These are phyloP conservation scores for Flammula alnicola DNA, from an alignment of 1,284 basidiomycete species.

Conservation along the genomic window DNA sequence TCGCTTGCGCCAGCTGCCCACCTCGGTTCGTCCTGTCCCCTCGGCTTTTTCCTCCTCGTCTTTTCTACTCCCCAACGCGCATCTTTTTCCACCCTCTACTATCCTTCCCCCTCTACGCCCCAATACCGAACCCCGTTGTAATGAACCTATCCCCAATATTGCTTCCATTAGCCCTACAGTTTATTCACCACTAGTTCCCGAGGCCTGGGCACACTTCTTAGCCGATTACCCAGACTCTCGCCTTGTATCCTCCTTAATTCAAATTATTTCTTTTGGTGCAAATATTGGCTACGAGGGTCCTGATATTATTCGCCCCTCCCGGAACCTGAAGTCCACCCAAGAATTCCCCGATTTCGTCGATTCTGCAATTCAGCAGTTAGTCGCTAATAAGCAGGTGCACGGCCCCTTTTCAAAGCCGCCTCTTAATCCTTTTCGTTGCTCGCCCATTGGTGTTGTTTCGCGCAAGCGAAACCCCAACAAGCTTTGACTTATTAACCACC, in stretches of 20 bases:
- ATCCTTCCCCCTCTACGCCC: slow-evolving; percentile 26
- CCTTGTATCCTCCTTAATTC: slow-evolving; percentile 33
- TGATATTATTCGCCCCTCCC: slow-evolving; percentile 14
- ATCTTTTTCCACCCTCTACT: not conserved
- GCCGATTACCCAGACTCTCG: slow-evolving; percentile 36
- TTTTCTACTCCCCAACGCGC: not conserved
- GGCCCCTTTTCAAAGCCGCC: slow-evolving; percentile 34
- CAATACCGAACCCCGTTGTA: slow-evolving; percentile 32
- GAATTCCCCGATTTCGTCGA: slow-evolving; percentile 20
- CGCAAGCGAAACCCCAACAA: slow-evolving; percentile 33
- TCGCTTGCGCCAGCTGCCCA: too few species aligned
- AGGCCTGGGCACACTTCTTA: slow-evolving; percentile 32
- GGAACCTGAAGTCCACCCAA: slow-evolving; percentile 27
- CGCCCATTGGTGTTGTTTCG: slow-evolving; percentile 33
- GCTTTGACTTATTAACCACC: slow-evolving; percentile 37
- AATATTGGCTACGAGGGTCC: slow-evolving; percentile 35
- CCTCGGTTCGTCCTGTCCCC: too few species aligned
- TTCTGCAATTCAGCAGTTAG: slow-evolving; percentile 13
- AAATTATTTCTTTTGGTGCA: slow-evolving; percentile 36
- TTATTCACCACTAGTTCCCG: slow-evolving; percentile 23
- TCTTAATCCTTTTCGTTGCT: slow-evolving; percentile 27
- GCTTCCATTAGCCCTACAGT: slow-evolving; percentile 15
- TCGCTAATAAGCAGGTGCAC: slow-evolving; percentile 18
- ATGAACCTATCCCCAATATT: slow-evolving; percentile 11
- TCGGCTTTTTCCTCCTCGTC: not conserved